A percentile compares a stretch with the other conserved stretches of the same genome.
These are phyloP conservation scores for Hygrophila difformis DNA, from an alignment of 257 asterid genomes.

Conservation along the genomic window DNA sequence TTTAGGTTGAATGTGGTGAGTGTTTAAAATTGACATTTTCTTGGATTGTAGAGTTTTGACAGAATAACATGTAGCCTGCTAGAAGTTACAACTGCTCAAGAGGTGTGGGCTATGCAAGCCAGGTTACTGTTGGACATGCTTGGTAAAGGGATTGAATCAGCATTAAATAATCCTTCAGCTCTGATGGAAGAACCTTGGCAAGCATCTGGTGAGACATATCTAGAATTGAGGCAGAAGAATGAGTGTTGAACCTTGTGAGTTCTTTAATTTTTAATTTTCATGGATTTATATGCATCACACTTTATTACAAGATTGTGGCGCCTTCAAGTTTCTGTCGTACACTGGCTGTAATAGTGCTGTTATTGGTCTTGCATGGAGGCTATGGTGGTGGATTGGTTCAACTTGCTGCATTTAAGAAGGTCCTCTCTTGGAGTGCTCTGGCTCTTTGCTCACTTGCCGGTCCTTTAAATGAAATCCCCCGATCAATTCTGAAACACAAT, in stretches of 20 bases:
- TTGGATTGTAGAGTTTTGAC: conserved; percentile 76
- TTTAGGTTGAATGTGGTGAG: not conserved
- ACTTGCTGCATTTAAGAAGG: conserved; percentile 92
- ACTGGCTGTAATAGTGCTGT: conserved; percentile 89
- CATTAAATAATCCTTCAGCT: conserved; percentile 84
- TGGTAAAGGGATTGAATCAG: conserved; percentile 98
- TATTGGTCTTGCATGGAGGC: conserved; percentile 99
- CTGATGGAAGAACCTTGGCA: conserved; percentile 95
- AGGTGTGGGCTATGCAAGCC: conserved; percentile 99
- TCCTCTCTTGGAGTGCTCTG: conserved; percentile 95
- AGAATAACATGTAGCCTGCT: conserved; percentile 95
- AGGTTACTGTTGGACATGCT: conserved; percentile 94
- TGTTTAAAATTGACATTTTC: conserved; percentile 3
- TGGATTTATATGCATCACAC: conserved; percentile 97
- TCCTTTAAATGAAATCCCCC: conserved; percentile 84
- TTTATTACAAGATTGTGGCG: conserved; percentile 97
- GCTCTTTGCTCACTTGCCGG: conserved; percentile 99
- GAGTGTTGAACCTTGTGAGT: conserved; percentile 68
- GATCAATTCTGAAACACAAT: conserved; percentile 88
- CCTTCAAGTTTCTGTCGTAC: conserved; percentile 99
- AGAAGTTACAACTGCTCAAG: conserved; percentile 96
- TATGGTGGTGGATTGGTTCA: too few species aligned
- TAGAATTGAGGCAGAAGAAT: conserved; percentile 71
- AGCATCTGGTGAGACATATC: conserved; percentile 74
- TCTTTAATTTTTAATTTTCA: conserved; percentile 21